Evolutionary conservation across 768 basidiomycete species (phyloP), one percentile per base, ranked within the genome.

Genomic region (Tephrocybe sp.): DNA sequence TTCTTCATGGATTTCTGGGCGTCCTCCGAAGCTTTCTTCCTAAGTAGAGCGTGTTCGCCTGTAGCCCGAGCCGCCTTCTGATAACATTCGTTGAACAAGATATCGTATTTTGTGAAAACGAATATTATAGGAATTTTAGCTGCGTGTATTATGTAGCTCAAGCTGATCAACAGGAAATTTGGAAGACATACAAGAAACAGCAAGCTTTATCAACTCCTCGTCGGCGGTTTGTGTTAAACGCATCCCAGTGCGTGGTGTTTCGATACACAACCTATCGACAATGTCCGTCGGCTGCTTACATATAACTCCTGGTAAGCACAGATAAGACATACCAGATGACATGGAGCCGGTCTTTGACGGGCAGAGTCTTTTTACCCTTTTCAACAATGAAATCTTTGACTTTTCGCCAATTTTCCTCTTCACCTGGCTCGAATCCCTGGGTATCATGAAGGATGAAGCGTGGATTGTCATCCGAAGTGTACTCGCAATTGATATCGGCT

Each of bases 121-220:
- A 47, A 21, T 5, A 47, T 47, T 6, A 47, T 37, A 4, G 47
- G 47, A 9, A 47, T 39, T 6, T 32, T 47, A 19, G 21, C 47
- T 47, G 15, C 11, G 18, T 4, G 12, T 7, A 7, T 11, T 24
- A 5, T 30, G 15, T 31, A 16, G 35, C n/a, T 32, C 16, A 9
- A 25, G 4, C 4, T 31, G 1, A 6, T 13, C 8, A 3, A 47
- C n/a, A 28, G 4, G 24, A 24, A 47, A 31, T 40, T 7, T 3
- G 28, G 28, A 25, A 30, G 15, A 47, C 36, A 8, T 32, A 47
- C 47, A 30, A 22, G 8, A 9, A 1, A 32, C 24, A 31, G 38
- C 38, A 2, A 47, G 19, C 30, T 39, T 40, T 9, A 47, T 13
- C 2, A 34, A 16, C 32, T 34, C 32, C 32, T 34, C 32, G 32